Evolutionary conservation across 805 yeast genomes (phyloP).

Genomic region (Ogataea corticis): DNA sequence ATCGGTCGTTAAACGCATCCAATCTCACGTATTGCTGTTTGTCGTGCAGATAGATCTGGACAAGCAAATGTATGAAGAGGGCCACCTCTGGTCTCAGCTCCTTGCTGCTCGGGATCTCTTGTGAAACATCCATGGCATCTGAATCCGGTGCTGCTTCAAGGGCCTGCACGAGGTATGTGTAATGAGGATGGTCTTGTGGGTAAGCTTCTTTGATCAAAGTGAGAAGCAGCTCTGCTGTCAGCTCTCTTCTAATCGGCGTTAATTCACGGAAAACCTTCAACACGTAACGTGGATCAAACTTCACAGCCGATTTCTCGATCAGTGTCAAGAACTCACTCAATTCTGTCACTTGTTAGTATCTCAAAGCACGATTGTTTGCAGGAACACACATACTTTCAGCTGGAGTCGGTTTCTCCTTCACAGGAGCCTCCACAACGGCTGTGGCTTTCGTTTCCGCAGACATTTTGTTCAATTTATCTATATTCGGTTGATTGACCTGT

Average conservation of each 20-base stretch:
- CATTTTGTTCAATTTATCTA: neutral
- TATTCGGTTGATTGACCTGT: constrained; percentile 6
- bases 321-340: constrained; percentile 23
- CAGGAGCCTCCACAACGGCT: neutral
- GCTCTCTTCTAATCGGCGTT: constrained; percentile 67
- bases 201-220: constrained; percentile 57
- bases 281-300: constrained; percentile 83
- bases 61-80: constrained; percentile 73
- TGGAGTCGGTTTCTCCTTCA: constrained; percentile 4
- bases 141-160: constrained; percentile 34
- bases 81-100: constrained; percentile 76
- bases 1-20: constrained; percentile 52
- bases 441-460: constrained; percentile 3
- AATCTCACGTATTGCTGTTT: constrained; percentile 48
- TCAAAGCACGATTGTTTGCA: neutral
- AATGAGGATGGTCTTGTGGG: constrained; percentile 48
- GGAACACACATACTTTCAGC: constrained; percentile 16
- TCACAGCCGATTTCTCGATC: constrained; percentile 39
- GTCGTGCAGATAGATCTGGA: constrained; percentile 77
- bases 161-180: constrained; percentile 40
- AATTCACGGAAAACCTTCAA: constrained; percentile 83
- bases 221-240: constrained; percentile 56
- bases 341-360: constrained; percentile 18
- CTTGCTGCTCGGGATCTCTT: constrained; percentile 25
- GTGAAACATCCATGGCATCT: constrained; percentile 37